Evolutionary conservation across 208 protist species (phyloP), one percentile per base, ranked within the genome.

Genomic region (Hexamita inflata): DNA sequence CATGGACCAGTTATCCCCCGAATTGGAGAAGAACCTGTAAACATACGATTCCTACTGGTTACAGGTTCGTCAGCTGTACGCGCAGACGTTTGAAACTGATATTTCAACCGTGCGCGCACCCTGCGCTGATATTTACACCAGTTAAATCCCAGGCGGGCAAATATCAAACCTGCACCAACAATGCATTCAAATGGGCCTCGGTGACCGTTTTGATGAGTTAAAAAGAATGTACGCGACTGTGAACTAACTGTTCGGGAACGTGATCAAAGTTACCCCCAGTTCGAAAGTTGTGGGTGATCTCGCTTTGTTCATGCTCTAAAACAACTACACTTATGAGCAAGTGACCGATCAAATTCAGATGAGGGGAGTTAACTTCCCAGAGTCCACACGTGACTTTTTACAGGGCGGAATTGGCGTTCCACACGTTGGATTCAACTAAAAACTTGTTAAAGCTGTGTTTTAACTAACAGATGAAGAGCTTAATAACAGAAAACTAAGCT

Each of bases 101-200:
- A 58, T 66, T 41, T 66, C 29, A 42, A 41, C 30, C 35, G 40
- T 76, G n/a, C 38, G 38, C 11, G 73, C 58, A 58, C 39, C 58
- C 41, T 66, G 28, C n/a, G 29, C 84, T 1, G 75, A 85, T 53
- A 86, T 89, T 1, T 89, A 86, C 74, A 59, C 82, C 13, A 83
- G 89, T 75, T 78, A 89, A 78, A 89, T 89, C 70, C 86, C 86
- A n/a, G 86, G 86, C 41, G 86, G 86, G 29, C 85, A 92, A 80
- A 90, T 89, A 77, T 88, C 84, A 53, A 92, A 92, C 77, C 82
- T 93, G 28, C 79, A 87, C 32, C 89, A 88, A 80, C 90, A 93
- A 80, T 82, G 84, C 0, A 81, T 81, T 58, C 78, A 76, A 42
- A 75, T 90, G n/a, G 84, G 86, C 28, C 79, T 89, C 15, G 59